A percentile compares a stretch with the other conserved stretches of the same genome.
Conservation (phyloP, 2,329 filamentous ascomycete species). For the Botryotinia calthae region DNA sequence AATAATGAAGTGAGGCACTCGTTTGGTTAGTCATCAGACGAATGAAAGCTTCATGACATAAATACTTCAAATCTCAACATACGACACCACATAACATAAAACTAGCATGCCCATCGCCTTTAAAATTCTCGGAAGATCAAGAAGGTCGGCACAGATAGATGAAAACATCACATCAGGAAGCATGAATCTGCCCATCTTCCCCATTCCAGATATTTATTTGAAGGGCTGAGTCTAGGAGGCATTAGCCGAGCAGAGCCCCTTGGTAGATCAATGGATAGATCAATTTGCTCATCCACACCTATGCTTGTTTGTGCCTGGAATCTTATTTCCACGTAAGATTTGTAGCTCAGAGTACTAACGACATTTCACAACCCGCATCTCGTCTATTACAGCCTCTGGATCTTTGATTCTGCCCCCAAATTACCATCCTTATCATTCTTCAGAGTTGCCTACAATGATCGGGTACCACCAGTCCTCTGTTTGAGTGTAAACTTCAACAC, state of each 20-base stretch:
- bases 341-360: not conserved
- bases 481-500: too few species aligned
- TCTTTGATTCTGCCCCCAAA: too few species aligned
- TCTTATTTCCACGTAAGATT: not conserved
- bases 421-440: too few species aligned
- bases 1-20: not conserved
- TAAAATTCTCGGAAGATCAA: not conserved
- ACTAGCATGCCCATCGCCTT: rapidly evolving
- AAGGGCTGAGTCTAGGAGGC: not conserved
- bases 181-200: not conserved
- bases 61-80: not conserved
- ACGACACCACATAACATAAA: not conserved
- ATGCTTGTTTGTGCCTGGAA: not conserved
- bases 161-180: not conserved
- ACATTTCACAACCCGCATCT: too few species aligned
- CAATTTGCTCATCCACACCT: not conserved
- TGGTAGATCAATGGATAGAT: not conserved
- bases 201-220: not conserved
- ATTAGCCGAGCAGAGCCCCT: not conserved
- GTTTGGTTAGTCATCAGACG: too few species aligned
- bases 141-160: not conserved
- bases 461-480: too few species aligned
- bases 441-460: too few species aligned
- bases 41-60: not conserved
- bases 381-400: too few species aligned